Conservation (phyloP, 805 yeast genomes). For the Myxozyma monticola region DNA sequence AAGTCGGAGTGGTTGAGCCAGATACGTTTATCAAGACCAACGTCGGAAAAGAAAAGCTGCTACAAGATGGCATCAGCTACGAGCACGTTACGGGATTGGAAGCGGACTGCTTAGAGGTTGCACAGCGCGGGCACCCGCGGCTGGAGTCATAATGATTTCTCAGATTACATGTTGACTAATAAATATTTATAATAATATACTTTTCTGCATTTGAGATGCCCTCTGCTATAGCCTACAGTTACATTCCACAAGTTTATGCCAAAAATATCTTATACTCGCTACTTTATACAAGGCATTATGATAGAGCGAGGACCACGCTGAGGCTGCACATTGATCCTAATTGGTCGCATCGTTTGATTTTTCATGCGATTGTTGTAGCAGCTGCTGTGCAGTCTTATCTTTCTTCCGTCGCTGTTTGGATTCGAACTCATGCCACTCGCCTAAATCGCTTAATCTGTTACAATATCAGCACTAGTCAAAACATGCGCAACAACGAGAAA, state of each 20-base stretch:
- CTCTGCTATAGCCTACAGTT: no score
- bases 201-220: no score
- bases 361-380: neutral
- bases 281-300: no score
- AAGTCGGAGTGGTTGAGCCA: conserved; percentile 92
- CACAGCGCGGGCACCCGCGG: conserved; percentile 39
- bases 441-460: conserved; percentile 54
- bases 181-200: no score
- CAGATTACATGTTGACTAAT: no score
- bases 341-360: no score
- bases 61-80: conserved; percentile 63
- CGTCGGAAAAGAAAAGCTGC: conserved; percentile 57
- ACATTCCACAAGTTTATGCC: no score
- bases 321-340: neutral
- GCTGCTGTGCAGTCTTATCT: conserved; percentile 13
- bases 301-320: no score
- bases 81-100: conserved; percentile 83
- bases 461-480: no score
- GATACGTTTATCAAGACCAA: conserved; percentile 82
- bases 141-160: neutral
- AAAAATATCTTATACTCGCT: no score
- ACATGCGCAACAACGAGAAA: neutral
- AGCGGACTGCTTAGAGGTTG: conserved; percentile 63
- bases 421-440: conserved; percentile 98
- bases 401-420: conserved; percentile 68